phyloP scores from a whole-genome alignment of 768 basidiomycete genomes.

The Pleurotus tuber-regium region DNA sequence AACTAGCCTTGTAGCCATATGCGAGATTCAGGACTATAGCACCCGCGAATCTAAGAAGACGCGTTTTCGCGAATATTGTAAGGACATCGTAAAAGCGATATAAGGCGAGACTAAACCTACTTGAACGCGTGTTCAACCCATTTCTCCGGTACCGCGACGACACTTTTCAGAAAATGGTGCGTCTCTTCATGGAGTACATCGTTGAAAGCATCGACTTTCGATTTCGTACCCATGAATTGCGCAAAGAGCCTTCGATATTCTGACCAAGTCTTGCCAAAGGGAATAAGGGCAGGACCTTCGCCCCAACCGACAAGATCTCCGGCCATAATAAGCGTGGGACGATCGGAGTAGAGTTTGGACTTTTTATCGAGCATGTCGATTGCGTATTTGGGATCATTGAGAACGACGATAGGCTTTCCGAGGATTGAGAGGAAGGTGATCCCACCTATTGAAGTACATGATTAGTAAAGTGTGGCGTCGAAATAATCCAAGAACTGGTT shows the following conservation, averaged over 20 bases:
- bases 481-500: neutral
- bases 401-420: conserved; percentile 23
- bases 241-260: conserved; percentile 20
- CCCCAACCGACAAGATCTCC: conserved; percentile 21
- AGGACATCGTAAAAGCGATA: neutral
- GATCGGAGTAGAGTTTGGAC: conserved; percentile 18
- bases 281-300: conserved; percentile 16
- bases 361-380: conserved; percentile 30
- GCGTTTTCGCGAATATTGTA: no score
- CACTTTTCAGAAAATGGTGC: conserved; percentile 10
- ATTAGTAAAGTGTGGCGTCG: neutral
- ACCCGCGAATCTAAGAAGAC: conserved; percentile 23
- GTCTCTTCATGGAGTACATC: conserved; percentile 14
- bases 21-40: conserved; percentile 24
- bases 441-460: conserved; percentile 25
- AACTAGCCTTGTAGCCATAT: conserved; percentile 24
- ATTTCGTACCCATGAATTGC: conserved; percentile 18
- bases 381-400: conserved; percentile 25
- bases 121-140: conserved; percentile 16
- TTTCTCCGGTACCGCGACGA: conserved; percentile 11
- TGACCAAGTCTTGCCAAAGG: conserved; percentile 15
- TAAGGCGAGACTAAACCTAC: conserved; percentile 5
- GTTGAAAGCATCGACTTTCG: conserved; percentile 17
- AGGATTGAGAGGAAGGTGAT: conserved; percentile 30
- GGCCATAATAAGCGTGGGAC: conserved; percentile 29